A percentile compares a stretch with the other conserved stretches of the same genome.
These are phyloP conservation scores for Pythium sp. DNA, from an alignment of 352 stramenopile genomes.

Conservation along the genomic window DNA sequence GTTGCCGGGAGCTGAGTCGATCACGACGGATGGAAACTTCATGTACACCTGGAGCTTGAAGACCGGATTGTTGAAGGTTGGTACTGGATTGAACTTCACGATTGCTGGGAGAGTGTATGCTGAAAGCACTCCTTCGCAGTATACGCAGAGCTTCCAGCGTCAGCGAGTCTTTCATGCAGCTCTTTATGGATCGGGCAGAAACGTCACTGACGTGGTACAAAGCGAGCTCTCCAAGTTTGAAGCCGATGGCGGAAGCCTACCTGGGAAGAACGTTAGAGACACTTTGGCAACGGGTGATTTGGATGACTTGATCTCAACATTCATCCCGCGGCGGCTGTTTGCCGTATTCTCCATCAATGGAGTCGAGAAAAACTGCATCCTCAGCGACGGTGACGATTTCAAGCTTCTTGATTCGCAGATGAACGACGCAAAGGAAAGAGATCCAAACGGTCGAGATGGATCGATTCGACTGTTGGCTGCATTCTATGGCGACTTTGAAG, in stretches of 20 bases:
- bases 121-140: constrained; percentile 26
- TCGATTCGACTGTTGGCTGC: constrained; percentile 22
- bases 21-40: constrained; percentile 67
- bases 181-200: constrained; percentile 40
- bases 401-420: constrained; percentile 10
- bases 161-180: constrained; percentile 26
- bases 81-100: constrained; percentile 69
- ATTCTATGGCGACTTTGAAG: constrained; percentile 56
- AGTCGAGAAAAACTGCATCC: constrained; percentile 20
- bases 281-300: constrained; percentile 14
- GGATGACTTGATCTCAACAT: constrained; percentile 17
- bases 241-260: not conserved
- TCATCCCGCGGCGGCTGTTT: constrained; percentile 23
- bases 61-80: constrained; percentile 56
- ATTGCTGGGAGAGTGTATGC: constrained; percentile 69
- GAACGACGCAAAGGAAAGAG: not conserved
- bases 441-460: not conserved
- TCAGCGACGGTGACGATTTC: constrained; percentile 32
- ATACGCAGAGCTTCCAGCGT: constrained; percentile 23
- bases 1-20: constrained; percentile 19
- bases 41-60: constrained; percentile 53
- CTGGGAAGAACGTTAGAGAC: constrained; percentile 11
- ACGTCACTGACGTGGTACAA: constrained; percentile 32
- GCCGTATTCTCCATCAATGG: constrained; percentile 23
- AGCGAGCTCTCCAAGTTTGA: constrained; percentile 13